A percentile compares a stretch with the other conserved stretches of the same genome.
These are phyloP conservation scores for Scutellaria minor DNA, from an alignment of 257 asterid genomes.

Conservation along the genomic window DNA sequence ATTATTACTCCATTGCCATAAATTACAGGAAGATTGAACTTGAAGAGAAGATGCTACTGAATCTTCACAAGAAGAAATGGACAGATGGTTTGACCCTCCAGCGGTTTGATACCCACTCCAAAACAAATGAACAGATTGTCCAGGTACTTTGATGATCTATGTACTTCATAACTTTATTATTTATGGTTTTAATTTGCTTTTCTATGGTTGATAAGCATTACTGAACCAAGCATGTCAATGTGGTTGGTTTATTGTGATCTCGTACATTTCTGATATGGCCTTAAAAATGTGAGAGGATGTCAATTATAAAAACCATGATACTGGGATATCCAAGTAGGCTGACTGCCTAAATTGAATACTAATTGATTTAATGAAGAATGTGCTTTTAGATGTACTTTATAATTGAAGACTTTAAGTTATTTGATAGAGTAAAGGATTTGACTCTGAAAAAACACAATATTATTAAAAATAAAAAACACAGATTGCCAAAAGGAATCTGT, in stretches of 20 bases:
- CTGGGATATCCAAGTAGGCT: background rate
- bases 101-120: slow-evolving; percentile 81
- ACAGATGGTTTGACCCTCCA: slow-evolving; percentile 81
- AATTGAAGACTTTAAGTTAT: too few relatives aligned
- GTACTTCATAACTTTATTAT: background rate
- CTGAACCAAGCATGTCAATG: background rate
- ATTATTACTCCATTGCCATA: slow-evolving; percentile 86
- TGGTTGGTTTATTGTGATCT: background rate
- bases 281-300: background rate
- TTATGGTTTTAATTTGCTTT: background rate
- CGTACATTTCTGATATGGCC: background rate
- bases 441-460: too few relatives aligned
- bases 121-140: slow-evolving; percentile 83
- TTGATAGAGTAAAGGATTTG: too few relatives aligned
- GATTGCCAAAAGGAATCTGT: too few relatives aligned
- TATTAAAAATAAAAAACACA: too few relatives aligned
- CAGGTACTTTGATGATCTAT: slow-evolving; percentile 51
- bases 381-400: background rate
- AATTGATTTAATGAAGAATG: background rate
- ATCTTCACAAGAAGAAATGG: slow-evolving; percentile 89
- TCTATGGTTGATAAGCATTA: background rate
- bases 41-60: slow-evolving; percentile 84
- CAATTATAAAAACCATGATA: background rate
- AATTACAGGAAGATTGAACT: slow-evolving; percentile 90
- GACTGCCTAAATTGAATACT: too few relatives aligned